Evolutionary conservation across 1,139 yeast genomes (phyloP), one percentile per base, ranked within the genome.

Genomic region (Candida albicans): DNA sequence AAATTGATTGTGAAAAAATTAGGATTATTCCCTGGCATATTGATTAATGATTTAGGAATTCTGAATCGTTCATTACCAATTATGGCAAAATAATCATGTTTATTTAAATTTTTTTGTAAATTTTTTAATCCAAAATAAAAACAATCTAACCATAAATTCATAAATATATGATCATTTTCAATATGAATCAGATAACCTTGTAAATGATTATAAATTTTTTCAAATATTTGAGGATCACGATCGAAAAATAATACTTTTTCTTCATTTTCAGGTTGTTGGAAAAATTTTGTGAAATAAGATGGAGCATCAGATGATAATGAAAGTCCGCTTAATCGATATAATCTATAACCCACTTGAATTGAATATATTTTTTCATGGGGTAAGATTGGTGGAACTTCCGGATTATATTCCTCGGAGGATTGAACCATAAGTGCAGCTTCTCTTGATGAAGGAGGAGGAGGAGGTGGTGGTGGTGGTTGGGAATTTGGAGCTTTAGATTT

Each of bases 241-340:
- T 90, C 97, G 40, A 90, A 79, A 54, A 80, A 82, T n/a, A 88
- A 61, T 0, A 74, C 69, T 37, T 77, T 77, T 18, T 68, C 72
- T 15, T 57, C 59, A 52, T 73, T 74, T 2, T 54, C 70, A 30
- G 59, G 57, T 13, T 61, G 54, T 2, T 46, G 40, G 51, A 81
- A 81, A 59, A 61, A 81, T 15, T 65, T 58, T 12, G 86, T 79
- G 59, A 81, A 81, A 55, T 79, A 80, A 2, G 85, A 80, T 2
- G 87, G 86, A 2, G 79, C 83, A 64, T 89, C 97, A 1, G 88
- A 87, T 22, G 91, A 85, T 35, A 90, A 63, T 4, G 96, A 88
- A 1, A 93, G 90, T 1, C 96, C 97, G 57, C 93, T 84, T 28
- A 81, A 51, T 31, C 72, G 67, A 59, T 80, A 85, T 31, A 77